Conservation (phyloP, 2,329 filamentous ascomycete species). For the Mollisiaceae sp. region DNA sequence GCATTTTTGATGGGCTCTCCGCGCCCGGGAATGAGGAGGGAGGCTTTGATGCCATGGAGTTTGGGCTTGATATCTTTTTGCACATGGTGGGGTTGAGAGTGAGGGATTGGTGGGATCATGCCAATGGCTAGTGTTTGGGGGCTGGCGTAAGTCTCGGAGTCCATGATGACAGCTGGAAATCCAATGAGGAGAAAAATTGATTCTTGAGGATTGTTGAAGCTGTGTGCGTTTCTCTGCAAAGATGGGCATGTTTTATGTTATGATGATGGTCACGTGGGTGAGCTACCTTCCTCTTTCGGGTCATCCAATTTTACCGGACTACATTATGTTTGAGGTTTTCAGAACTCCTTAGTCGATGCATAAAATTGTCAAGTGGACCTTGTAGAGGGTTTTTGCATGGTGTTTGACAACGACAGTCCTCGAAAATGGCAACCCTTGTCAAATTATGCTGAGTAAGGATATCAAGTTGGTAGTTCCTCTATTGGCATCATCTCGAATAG, state of each 20-base stretch:
- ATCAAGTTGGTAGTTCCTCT: background rate
- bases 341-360: too few species aligned
- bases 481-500: background rate
- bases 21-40: slow-evolving; percentile 53
- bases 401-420: too few species aligned
- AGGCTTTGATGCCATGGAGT: slow-evolving; percentile 23
- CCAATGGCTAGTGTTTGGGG: background rate
- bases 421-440: too few species aligned
- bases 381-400: too few species aligned
- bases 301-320: too few species aligned
- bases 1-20: slow-evolving; percentile 49
- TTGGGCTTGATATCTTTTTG: slow-evolving; percentile 6
- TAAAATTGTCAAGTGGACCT: too few species aligned
- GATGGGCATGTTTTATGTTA: background rate
- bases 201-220: background rate
- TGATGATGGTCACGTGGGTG: background rate
- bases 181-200: background rate
- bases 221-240: too few species aligned
- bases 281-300: background rate
- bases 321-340: too few species aligned
- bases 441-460: background rate
- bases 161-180: background rate
- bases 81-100: background rate
- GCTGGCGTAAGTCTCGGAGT: background rate
- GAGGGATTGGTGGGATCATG: background rate